Base-by-base conservation (phyloP, 306 rosid genomes). In the Citrullus mucosospermus region DNA sequence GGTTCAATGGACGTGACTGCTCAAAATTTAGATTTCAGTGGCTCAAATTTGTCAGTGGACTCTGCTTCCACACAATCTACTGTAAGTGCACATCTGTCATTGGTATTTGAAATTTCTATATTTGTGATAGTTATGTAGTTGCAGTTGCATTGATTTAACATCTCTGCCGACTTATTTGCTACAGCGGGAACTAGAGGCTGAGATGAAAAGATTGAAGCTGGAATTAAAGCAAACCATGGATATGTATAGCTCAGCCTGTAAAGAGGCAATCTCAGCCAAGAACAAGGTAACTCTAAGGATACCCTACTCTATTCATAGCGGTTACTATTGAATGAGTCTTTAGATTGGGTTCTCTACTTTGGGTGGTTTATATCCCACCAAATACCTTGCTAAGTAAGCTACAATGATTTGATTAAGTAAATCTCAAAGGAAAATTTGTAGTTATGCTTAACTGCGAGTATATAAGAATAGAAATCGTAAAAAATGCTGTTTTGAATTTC, bases 201-300 rank as follows among this genome's bases (percentile, higher is more conserved):
- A 92, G 89, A 92, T 96, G 98, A 88, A 79, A 80, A 91, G 93
- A 87, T 82, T 96, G 85, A 92, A 88, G 89, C 88, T 85, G 30
- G 99, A 96, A 82, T 81, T 96, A 83, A 90, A 96, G 84, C 96
- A 96, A 85, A 96, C 99, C 76, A 92, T 92, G 97, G 91, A 96
- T 82, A 87, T 92, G 98, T 96, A 96, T 67, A 96, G 93, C 88
- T 87, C 98, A 76, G 99, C 98, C 43, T 91, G 99, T 89, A 96
- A 90, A 85, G 98, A 96, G 88, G 99, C 99, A 65, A 91, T 96
- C 80, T 88, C 97, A 60, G 99, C 99, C 36, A 92, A 96, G 86
- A 88, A 90, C 44, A 83, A 91, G 97, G 98, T 92, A 78, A 58
- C 77, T 81, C 6, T 14, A 55, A 75, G 53, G 18, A 32, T 13